Conservation (phyloP, 2,329 filamentous ascomycete genomes). For the Sordariomycetes sp. region DNA sequence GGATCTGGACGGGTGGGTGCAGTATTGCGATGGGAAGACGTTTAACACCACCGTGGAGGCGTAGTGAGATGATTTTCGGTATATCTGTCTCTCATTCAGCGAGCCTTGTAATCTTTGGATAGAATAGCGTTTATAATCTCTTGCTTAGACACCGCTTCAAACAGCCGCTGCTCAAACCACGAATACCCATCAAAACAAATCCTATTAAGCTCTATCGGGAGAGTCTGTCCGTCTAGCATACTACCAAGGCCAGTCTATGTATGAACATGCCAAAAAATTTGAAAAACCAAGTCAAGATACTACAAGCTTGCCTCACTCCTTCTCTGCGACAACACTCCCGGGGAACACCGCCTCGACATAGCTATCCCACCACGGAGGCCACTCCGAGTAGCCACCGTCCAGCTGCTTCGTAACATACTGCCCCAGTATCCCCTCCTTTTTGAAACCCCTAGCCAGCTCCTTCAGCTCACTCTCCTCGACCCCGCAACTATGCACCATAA, state of each 20-base stretch:
- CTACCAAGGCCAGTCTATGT: no score
- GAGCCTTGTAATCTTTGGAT: neutral
- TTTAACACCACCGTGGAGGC: slow-evolving; percentile 11
- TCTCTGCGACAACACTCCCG: neutral
- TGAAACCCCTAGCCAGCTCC: slow-evolving; percentile 3
- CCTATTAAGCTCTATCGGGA: no score
- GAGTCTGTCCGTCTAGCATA: no score
- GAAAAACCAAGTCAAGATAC: neutral
- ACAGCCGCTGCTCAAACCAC: no score
- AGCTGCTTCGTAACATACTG: slow-evolving; percentile 10
- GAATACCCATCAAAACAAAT: no score
- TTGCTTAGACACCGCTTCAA: no score
- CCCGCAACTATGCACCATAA: slow-evolving; percentile 8
- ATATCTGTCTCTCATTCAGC: neutral
- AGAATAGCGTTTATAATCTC: neutral
- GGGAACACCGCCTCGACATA: slow-evolving; percentile 5
- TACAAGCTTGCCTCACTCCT: neutral
- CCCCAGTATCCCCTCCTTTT: slow-evolving; percentile 7
- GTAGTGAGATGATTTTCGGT: neutral
- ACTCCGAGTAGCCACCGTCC: slow-evolving; percentile 9
- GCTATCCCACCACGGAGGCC: slow-evolving; percentile 8
- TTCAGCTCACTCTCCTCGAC: neutral
- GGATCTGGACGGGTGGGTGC: slow-evolving; percentile 48
- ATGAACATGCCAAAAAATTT: neutral
- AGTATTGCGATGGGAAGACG: slow-evolving; percentile 32